Conservation (phyloP, 257 asterid genomes). For the Jaltomata sinuosa region DNA sequence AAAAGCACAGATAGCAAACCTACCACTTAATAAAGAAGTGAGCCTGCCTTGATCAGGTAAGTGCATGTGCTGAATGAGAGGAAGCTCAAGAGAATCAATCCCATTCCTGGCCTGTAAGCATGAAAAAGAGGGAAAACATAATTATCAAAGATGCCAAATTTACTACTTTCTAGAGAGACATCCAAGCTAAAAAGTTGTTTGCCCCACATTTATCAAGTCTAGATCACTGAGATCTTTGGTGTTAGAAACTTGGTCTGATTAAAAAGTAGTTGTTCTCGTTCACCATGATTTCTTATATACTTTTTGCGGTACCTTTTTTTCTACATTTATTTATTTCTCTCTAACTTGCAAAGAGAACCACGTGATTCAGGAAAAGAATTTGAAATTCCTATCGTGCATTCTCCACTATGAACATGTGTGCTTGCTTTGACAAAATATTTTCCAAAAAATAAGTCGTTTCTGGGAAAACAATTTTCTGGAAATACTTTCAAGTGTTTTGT, state of each 20-base stretch:
- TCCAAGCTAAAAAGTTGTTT: background rate
- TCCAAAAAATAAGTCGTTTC: background rate
- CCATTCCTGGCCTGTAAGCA: slow-evolving; percentile 45
- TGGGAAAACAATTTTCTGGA: background rate
- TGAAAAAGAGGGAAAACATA: background rate
- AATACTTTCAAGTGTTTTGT: background rate
- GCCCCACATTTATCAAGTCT: background rate
- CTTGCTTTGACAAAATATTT: background rate
- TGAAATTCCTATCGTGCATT: background rate
- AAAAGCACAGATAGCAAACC: slow-evolving; percentile 10
- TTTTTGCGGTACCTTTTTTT: background rate
- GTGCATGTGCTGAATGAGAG: slow-evolving; percentile 63
- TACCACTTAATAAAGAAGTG: slow-evolving; percentile 47
- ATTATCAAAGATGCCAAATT: background rate
- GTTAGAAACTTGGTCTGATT: background rate
- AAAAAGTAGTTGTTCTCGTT: background rate
- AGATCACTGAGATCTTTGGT: background rate
- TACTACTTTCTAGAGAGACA: background rate
- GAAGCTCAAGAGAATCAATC: slow-evolving; percentile 63
- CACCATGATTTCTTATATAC: background rate
- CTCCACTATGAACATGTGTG: background rate
- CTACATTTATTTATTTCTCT: background rate
- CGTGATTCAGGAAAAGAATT: background rate
- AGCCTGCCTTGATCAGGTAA: slow-evolving; percentile 50
- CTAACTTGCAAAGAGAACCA: background rate